Percentiles rank a stretch among this genome's conserved stretches.
Conservation (phyloP, 2,329 filamentous ascomycete species). For the Xylariaceae sp. region DNA sequence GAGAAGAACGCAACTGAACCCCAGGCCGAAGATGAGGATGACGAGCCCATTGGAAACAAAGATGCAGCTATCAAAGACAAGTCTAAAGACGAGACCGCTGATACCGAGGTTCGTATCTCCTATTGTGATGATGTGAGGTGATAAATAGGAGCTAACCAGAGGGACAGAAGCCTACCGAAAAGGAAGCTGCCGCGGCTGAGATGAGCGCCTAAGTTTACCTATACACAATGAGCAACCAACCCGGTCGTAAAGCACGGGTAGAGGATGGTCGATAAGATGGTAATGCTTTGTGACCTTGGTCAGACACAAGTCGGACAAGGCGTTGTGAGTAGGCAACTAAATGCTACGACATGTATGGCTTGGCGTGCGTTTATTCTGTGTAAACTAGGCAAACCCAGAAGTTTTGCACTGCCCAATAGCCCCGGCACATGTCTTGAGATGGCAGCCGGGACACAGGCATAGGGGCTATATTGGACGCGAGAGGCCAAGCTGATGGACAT, state of each 20-base stretch:
- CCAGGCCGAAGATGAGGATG: conserved; percentile 35
- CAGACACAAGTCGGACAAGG: conserved; percentile 4
- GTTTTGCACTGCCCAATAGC: conserved; percentile 18
- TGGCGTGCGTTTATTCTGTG: conserved; percentile 25
- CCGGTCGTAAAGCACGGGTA: background rate
- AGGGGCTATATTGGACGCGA: conserved; percentile 2
- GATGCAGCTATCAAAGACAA: conserved; percentile 21
- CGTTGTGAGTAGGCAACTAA: conserved; percentile 9
- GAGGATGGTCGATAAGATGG: conserved; percentile 9
- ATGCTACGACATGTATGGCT: conserved; percentile 11
- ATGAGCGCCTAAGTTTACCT: conserved; percentile 1
- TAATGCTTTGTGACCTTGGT: conserved; percentile 19
- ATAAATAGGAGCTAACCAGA: conserved; percentile 6
- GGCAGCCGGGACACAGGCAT: conserved; percentile 3
- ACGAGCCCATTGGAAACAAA: conserved; percentile 35
- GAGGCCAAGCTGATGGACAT: conserved; percentile 1
- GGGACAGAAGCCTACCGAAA: conserved; percentile 12
- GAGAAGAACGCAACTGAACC: conserved; percentile 31
- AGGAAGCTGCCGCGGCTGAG: background rate
- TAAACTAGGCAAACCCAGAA: conserved; percentile 22
- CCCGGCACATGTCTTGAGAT: conserved; percentile 4
- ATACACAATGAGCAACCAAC: too few relatives aligned
- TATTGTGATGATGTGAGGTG: background rate
- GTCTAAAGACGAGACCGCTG: conserved; percentile 22
- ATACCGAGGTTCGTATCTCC: conserved; percentile 31